A percentile compares a stretch with the other conserved stretches of the same genome.
Evolutionary conservation across 495 filamentous ascomycete genomes (phyloP).

Genomic region (Penicillium paxilli): DNA sequence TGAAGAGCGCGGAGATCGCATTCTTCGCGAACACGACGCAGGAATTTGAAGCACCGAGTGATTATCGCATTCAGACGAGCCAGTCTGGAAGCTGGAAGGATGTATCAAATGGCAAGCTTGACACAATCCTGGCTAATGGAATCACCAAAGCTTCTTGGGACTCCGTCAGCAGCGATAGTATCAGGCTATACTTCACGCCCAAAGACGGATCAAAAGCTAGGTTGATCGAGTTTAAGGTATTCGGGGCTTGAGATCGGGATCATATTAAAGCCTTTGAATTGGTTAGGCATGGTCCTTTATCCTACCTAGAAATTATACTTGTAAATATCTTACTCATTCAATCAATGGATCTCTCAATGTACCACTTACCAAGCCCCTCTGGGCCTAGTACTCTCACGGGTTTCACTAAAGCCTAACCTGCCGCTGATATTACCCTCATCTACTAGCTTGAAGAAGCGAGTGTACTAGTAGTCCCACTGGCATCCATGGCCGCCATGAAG

Average conservation of each 20-base stretch:
- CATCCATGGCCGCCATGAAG: no score
- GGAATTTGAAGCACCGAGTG: conserved; percentile 13
- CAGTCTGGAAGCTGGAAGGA: conserved; percentile 10
- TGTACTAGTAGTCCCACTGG: no score
- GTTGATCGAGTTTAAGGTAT: background rate
- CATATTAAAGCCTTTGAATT: no score
- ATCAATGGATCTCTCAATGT: no score
- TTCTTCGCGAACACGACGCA: conserved; percentile 15
- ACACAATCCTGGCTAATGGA: background rate
- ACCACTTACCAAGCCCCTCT: no score
- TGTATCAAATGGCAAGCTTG: conserved; percentile 3
- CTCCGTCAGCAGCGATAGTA: background rate
- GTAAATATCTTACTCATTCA: no score
- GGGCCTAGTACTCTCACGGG: no score
- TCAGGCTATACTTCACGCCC: background rate
- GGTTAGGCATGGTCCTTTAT: no score
- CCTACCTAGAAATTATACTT: no score
- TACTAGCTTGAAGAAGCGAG: no score
- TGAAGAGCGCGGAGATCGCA: conserved; percentile 17
- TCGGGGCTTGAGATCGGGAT: background rate
- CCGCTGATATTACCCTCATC: no score
- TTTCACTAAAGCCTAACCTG: no score
- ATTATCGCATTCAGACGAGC: conserved; percentile 14
- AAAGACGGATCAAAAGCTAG: background rate
- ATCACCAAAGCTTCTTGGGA: background rate